Conservation (phyloP, 768 basidiomycete genomes). For the Leucocoprinus leucothites region DNA sequence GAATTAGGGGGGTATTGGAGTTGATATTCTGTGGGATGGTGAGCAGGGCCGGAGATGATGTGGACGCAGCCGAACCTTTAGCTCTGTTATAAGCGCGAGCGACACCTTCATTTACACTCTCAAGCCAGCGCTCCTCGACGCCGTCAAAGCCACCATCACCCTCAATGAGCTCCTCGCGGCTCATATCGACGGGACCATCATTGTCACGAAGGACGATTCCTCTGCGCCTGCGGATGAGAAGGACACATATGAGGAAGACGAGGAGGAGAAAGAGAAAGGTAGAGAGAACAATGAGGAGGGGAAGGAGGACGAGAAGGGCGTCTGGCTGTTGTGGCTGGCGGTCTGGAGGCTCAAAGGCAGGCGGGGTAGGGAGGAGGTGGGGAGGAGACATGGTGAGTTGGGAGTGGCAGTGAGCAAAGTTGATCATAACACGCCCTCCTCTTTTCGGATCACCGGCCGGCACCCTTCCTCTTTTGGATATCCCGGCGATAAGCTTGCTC, state of each 20-base stretch:
- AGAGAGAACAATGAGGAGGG: slow-evolving; percentile 89
- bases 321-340: slow-evolving; percentile 40
- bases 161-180: slow-evolving; percentile 83
- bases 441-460: neutral
- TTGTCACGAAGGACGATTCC: slow-evolving; percentile 79
- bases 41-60: slow-evolving; percentile 10
- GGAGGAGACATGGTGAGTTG: neutral
- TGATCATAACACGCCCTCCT: neutral
- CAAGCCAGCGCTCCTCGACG: slow-evolving; percentile 92
- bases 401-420: neutral
- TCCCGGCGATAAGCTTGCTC: too few relatives aligned
- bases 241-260: slow-evolving; percentile 85
- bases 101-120: slow-evolving; percentile 65
- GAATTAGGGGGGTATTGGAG: slow-evolving; percentile 92
- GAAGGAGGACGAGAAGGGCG: slow-evolving; percentile 83
- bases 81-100: slow-evolving; percentile 76
- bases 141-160: slow-evolving; percentile 93
- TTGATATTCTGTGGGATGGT: slow-evolving; percentile 60
- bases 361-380: neutral
- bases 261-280: slow-evolving; percentile 92
- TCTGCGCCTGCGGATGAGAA: slow-evolving; percentile 75
- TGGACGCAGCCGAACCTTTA: slow-evolving; percentile 59
- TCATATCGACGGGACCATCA: slow-evolving; percentile 93
- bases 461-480: neutral
- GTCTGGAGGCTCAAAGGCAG: slow-evolving; percentile 25